phyloP scores from a whole-genome alignment of 768 basidiomycete species.

The Pilatotrama ljubarskyi region DNA sequence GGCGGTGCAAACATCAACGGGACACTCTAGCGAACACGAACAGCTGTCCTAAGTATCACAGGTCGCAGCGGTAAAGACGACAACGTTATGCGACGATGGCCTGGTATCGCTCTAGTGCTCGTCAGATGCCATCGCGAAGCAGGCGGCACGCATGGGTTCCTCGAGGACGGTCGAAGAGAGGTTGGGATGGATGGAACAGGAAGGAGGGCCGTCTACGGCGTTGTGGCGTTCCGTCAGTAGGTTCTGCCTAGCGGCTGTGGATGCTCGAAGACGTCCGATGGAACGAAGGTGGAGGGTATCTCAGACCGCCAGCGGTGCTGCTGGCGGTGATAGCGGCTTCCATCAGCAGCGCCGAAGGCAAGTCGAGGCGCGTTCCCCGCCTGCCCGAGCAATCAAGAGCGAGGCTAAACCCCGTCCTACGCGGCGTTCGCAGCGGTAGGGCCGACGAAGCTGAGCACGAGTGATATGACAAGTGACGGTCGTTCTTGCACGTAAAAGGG shows the following conservation, averaged over 20 bases:
- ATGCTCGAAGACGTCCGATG: background rate
- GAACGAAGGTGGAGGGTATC: background rate
- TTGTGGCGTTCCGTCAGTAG: background rate
- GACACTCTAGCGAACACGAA: too few relatives aligned
- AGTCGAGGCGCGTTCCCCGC: background rate
- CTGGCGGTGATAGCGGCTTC: background rate
- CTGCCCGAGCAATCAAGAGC: background rate
- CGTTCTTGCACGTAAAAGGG: constrained; percentile 1
- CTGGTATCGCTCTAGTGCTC: too few relatives aligned
- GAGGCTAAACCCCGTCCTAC: constrained; percentile 1
- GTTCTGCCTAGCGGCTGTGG: background rate
- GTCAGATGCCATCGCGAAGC: too few relatives aligned
- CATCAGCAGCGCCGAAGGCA: background rate
- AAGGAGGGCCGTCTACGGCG: background rate
- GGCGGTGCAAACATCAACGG: too few relatives aligned
- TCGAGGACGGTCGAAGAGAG: background rate
- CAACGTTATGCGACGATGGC: too few relatives aligned
- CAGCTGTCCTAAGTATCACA: too few relatives aligned
- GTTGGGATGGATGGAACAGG: background rate
- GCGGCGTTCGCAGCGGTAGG: background rate
- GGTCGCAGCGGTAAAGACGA: too few relatives aligned
- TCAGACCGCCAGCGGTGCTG: background rate
- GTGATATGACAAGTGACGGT: constrained; percentile 5
- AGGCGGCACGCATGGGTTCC: too few relatives aligned
- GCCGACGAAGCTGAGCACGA: background rate